Conservation (phyloP, 2,329 filamentous ascomycete species). For the Aspergillus intermedius region DNA sequence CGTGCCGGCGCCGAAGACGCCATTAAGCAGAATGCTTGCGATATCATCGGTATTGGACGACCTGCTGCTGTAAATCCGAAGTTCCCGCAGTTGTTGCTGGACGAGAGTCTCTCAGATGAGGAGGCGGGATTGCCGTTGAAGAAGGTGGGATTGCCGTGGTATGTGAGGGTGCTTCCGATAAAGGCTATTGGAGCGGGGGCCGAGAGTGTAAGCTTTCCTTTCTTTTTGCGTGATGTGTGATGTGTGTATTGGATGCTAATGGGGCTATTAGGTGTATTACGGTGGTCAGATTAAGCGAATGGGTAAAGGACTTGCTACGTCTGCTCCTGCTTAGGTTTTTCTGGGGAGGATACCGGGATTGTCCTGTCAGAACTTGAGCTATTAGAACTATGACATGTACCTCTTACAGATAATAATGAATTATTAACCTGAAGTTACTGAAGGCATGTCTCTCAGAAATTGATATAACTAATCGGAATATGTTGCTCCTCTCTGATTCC, state of each 20-base stretch:
- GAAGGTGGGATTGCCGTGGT: slow-evolving; percentile 19
- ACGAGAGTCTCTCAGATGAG: slow-evolving; percentile 21
- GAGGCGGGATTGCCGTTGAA: slow-evolving; percentile 19
- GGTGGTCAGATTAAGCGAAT: slow-evolving; percentile 23
- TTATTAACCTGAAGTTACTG: no score
- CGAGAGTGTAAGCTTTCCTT: slow-evolving; percentile 22
- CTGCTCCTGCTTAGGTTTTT: no score
- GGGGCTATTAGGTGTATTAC: slow-evolving; percentile 17
- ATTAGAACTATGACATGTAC: no score
- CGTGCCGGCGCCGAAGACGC: slow-evolving; percentile 46
- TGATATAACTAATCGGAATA: no score
- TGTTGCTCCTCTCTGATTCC: no score
- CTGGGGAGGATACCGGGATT: no score
- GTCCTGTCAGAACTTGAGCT: no score
- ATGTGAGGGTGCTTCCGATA: slow-evolving; percentile 16
- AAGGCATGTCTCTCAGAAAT: no score
- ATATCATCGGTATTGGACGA: slow-evolving; percentile 46
- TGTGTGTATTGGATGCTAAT: neutral
- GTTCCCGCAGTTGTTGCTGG: slow-evolving; percentile 30
- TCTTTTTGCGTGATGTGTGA: neutral
- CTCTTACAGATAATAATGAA: no score
- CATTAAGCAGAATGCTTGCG: slow-evolving; percentile 41
- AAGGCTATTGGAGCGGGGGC: slow-evolving; percentile 23
- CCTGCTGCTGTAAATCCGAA: slow-evolving; percentile 41
- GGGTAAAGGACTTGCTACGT: slow-evolving; percentile 12